Percentiles rank a stretch among this genome's conserved stretches.
Evolutionary conservation across 108 stramenopile genomes (phyloP).

Genomic region (Cyclotella atomus): DNA sequence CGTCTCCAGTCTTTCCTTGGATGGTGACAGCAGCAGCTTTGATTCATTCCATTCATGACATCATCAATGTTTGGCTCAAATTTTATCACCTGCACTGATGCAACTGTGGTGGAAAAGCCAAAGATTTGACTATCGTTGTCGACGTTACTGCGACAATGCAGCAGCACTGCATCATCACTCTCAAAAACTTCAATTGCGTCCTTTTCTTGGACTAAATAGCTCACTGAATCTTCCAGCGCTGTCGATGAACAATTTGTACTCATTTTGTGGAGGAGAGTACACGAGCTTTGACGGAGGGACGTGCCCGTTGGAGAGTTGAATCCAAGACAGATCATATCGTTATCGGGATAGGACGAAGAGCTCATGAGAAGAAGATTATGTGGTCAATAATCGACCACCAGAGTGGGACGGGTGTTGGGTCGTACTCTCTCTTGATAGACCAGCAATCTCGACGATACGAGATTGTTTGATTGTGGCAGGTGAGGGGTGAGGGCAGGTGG

Average conservation of each 20-base stretch:
- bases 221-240: slow-evolving; percentile 11
- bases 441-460: too few species aligned
- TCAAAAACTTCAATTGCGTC: slow-evolving; percentile 27
- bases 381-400: too few species aligned
- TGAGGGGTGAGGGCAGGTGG: too few species aligned
- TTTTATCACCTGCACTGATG: slow-evolving; percentile 12
- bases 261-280: neutral
- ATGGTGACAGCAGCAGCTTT: slow-evolving; percentile 38
- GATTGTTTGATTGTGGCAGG: too few species aligned
- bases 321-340: neutral
- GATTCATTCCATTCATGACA: slow-evolving; percentile 1
- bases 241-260: neutral
- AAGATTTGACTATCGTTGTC: neutral
- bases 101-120: neutral
- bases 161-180: slow-evolving; percentile 43
- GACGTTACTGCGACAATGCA: slow-evolving; percentile 27
- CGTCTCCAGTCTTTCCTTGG: slow-evolving; percentile 37
- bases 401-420: too few species aligned
- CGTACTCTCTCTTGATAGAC: too few species aligned
- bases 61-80: slow-evolving; percentile 19
- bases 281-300: neutral
- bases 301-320: neutral
- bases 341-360: too few species aligned
- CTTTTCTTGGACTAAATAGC: neutral
- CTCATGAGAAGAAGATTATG: too few species aligned